phyloP scores from a whole-genome alignment of 768 basidiomycete species.

The Collybiopsis luxurians region DNA sequence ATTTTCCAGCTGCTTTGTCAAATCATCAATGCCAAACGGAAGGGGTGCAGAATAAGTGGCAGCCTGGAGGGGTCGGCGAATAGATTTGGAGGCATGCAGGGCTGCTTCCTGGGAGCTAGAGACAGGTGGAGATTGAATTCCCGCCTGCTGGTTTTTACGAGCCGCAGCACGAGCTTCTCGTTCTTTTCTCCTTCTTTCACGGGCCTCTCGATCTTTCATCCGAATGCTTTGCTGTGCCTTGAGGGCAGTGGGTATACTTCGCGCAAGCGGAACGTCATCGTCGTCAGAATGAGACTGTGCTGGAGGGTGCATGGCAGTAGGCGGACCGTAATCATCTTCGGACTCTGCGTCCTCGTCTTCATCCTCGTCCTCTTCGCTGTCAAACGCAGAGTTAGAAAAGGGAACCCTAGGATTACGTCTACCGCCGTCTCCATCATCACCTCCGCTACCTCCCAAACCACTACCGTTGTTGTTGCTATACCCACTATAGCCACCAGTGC shows the following conservation, averaged over 20 bases:
- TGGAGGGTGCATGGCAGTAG: slow-evolving; percentile 14
- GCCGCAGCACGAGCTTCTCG: slow-evolving; percentile 28
- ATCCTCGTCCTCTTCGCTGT: no score
- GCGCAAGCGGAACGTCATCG: slow-evolving; percentile 84
- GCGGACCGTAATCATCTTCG: slow-evolving; percentile 32
- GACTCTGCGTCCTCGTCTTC: slow-evolving; percentile 34
- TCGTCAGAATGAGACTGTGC: slow-evolving; percentile 25
- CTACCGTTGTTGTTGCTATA: slow-evolving; percentile 13
- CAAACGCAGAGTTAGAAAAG: slow-evolving; percentile 30
- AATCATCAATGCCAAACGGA: slow-evolving; percentile 54
- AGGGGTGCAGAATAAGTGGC: slow-evolving; percentile 35
- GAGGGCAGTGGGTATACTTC: slow-evolving; percentile 78
- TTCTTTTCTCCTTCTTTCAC: slow-evolving; percentile 53
- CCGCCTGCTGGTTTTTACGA: slow-evolving; percentile 12
- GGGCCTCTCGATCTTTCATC: slow-evolving; percentile 65
- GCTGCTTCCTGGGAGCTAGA: slow-evolving; percentile 39
- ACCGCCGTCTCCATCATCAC: slow-evolving; percentile 35
- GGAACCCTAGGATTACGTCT: slow-evolving; percentile 16
- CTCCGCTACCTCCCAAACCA: slow-evolving; percentile 25
- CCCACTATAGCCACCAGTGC: slow-evolving; percentile 8
- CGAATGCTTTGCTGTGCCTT: slow-evolving; percentile 81
- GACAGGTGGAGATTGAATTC: neutral
- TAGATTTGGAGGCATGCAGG: slow-evolving; percentile 28
- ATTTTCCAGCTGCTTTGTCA: slow-evolving; percentile 54
- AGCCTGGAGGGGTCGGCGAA: slow-evolving; percentile 40